Conservation (phyloP, 306 rosid species). For the Pueraria montana region DNA sequence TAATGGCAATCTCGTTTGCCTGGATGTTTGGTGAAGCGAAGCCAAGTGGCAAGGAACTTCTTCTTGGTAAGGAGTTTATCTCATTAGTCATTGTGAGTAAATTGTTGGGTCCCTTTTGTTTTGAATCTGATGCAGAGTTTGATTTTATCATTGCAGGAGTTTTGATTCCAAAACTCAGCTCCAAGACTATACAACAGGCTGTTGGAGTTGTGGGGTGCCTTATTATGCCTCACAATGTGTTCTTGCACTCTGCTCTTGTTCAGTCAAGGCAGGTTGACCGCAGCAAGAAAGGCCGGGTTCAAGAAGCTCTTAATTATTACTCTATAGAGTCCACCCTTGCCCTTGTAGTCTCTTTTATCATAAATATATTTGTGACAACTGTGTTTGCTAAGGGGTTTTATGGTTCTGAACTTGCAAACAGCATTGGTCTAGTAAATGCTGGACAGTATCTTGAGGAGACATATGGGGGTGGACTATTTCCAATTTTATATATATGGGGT, state of each 20-base stretch:
- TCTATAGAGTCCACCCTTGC: constrained; percentile 86
- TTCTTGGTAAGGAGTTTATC: constrained; percentile 65
- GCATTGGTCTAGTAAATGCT: constrained; percentile 90
- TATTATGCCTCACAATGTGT: constrained; percentile 97
- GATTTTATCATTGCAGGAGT: constrained; percentile 62
- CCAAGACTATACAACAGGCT: constrained; percentile 87
- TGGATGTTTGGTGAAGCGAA: constrained; percentile 97
- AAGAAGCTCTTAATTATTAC: constrained; percentile 89
- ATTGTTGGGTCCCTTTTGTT: constrained; percentile 13
- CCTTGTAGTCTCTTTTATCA: constrained; percentile 75
- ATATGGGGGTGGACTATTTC: constrained; percentile 89
- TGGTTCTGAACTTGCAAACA: constrained; percentile 69
- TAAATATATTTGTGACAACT: constrained; percentile 87
- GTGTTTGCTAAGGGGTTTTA: constrained; percentile 96
- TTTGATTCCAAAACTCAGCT: constrained; percentile 88
- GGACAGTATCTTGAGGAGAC: constrained; percentile 89
- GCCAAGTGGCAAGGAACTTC: constrained; percentile 84
- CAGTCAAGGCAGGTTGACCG: constrained; percentile 85
- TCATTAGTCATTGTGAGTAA: constrained; percentile 2
- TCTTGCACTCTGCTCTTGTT: constrained; percentile 97
- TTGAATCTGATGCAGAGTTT: constrained; percentile 41
- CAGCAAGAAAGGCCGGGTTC: constrained; percentile 76
- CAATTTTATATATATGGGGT: constrained; percentile 92
- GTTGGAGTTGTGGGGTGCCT: constrained; percentile 98
- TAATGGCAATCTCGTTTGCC: constrained; percentile 87